Conservation (phyloP, 768 basidiomycete genomes). For the Fistulinella prunicolor region DNA sequence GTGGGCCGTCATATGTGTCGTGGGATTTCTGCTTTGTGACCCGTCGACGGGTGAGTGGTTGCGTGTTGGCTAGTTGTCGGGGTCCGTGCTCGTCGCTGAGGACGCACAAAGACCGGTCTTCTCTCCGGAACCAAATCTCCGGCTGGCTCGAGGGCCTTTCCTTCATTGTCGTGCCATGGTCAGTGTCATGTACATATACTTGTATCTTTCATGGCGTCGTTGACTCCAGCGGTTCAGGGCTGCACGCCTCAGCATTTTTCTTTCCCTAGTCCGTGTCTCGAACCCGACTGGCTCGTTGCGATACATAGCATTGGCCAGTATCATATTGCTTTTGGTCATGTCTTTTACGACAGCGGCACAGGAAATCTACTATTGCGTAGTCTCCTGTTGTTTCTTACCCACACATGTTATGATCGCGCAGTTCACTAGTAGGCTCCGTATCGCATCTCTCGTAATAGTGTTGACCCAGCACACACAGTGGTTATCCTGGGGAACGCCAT, state of each 20-base stretch:
- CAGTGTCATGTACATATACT: not conserved
- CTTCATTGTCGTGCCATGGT: conserved; percentile 7
- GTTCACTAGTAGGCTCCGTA: conserved; percentile 4
- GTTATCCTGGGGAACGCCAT: not conserved
- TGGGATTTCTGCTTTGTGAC: not conserved
- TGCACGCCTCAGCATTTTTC: conserved; percentile 8
- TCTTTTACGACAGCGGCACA: not conserved
- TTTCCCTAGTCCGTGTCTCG: conserved; percentile 9
- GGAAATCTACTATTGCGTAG: conserved; percentile 1
- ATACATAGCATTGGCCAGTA: not conserved
- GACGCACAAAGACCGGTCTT: not conserved
- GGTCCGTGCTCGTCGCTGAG: not conserved
- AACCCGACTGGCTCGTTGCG: not conserved
- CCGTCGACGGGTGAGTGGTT: not conserved
- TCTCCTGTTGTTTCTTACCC: not conserved
- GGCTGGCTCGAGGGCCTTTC: not conserved
- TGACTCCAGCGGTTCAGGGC: not conserved
- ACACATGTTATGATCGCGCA: conserved; percentile 5
- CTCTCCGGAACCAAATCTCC: not conserved
- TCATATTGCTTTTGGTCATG: conserved; percentile 1
- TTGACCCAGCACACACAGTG: not conserved
- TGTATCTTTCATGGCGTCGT: not conserved
- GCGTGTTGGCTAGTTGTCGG: not conserved
- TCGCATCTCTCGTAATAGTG: not conserved
- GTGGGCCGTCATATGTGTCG: not conserved